Base-by-base conservation (phyloP, 148 eudicot species). In the Nyssa sinensis region DNA sequence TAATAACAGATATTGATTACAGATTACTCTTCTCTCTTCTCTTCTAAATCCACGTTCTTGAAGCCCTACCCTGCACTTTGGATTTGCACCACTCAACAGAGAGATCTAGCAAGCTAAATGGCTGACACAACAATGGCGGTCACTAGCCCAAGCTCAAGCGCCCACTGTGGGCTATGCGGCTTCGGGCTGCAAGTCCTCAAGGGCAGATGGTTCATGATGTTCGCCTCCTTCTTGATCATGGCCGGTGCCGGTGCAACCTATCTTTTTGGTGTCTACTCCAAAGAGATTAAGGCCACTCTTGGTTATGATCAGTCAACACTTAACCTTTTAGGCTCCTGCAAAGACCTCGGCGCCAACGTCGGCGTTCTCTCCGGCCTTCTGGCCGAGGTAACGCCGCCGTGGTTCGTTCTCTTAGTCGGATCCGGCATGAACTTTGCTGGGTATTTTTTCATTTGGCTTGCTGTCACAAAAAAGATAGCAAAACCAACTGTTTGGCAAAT, bases 191-290 rank as follows among this genome's bases (percentile, higher is more conserved):
- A 79, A 37, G 67, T 84, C 67, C 25, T 84, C 51, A 70, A 49
- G 17, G 82, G 87, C 7, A 78, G 82, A 64, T 84, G 87, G 87
- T 84, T 81, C 83, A 84, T 84, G 87, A 78, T 84, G 57, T 81
- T 84, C 17, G 87, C 79, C 34, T 73, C 87, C 63, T 76, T 82
- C 28, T 76, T 84, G 10, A 76, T 84, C 79, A 78, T 84, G 85
- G 16, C 84, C 0, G 85, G 78, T 0, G 78, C 87, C 9, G 87
- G 87, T 0, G 87, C 87, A 59, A 84, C 87, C 74, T 84, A 81
- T 76, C 81, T 84, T 84, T 84, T 84, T 37, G 78, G 84, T 5
- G 69, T 78, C 24, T 84, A 84, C 74, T 84, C 87, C 67, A 4
- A 24, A 2, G 80, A 75, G 12, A 81, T 84, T 60, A 84, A 84